Conservation (phyloP, 2,329 filamentous ascomycete genomes). For the Fusarium beomiforme region DNA sequence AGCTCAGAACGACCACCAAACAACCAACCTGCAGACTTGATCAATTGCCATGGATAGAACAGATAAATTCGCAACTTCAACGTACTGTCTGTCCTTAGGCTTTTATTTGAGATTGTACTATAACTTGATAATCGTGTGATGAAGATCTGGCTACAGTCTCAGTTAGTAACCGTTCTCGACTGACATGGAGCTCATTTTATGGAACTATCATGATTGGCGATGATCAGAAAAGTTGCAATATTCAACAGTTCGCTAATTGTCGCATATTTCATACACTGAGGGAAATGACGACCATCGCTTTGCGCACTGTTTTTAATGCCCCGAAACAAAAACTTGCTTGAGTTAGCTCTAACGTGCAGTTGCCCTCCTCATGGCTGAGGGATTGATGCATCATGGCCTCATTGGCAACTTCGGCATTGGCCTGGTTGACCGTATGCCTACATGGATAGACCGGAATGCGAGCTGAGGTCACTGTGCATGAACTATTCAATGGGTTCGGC, state of each 20-base stretch:
- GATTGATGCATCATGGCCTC: slow-evolving; percentile 96
- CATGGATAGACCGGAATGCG: background rate
- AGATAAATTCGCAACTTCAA: background rate
- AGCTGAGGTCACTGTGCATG: background rate
- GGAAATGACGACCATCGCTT: no score
- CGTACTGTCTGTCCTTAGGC: no score
- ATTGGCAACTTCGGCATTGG: slow-evolving; percentile 89
- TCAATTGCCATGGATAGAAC: background rate
- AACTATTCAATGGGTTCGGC: background rate
- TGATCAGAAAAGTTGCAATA: no score
- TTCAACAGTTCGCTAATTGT: no score
- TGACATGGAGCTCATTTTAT: background rate
- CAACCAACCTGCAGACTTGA: background rate
- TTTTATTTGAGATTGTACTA: background rate
- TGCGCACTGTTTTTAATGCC: no score
- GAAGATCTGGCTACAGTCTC: background rate
- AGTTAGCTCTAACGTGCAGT: no score
- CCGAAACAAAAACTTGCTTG: no score
- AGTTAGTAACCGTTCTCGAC: background rate
- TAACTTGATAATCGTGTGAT: background rate
- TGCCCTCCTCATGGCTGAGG: slow-evolving; percentile 91
- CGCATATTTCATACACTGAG: no score
- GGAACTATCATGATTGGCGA: no score
- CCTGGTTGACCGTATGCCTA: slow-evolving; percentile 80
- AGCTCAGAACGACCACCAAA: background rate